Evolutionary conservation across 2,329 filamentous ascomycete species (phyloP).

Genomic region (Bipolaris gigantea): DNA sequence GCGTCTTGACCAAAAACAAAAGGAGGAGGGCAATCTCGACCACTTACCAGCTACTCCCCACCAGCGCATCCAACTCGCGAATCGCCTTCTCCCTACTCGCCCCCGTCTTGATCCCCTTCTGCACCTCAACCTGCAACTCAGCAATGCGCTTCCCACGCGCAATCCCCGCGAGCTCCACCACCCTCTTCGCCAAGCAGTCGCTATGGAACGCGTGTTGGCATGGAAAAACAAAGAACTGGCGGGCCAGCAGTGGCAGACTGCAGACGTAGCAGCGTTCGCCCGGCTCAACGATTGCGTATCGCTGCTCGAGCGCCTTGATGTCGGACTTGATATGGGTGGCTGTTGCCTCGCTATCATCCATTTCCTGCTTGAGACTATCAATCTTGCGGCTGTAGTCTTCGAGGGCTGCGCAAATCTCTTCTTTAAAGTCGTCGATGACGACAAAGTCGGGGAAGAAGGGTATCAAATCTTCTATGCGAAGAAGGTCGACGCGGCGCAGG

Average conservation of each 20-base stretch:
- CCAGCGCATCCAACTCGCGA: slow-evolving; percentile 85
- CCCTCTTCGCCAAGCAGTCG: slow-evolving; percentile 84
- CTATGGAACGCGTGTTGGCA: slow-evolving; percentile 98
- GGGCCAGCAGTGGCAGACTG: slow-evolving; percentile 77
- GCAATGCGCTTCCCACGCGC: slow-evolving; percentile 77
- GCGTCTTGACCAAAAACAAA: not conserved
- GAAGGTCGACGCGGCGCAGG: slow-evolving; percentile 83
- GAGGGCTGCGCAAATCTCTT: slow-evolving; percentile 91
- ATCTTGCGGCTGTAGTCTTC: slow-evolving; percentile 94
- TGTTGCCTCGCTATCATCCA: slow-evolving; percentile 91
- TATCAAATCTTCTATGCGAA: slow-evolving; percentile 94
- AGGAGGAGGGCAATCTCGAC: not conserved
- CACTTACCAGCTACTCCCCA: slow-evolving; percentile 83
- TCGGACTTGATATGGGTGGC: slow-evolving; percentile 89
- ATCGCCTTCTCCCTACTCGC: slow-evolving; percentile 79
- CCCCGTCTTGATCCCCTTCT: slow-evolving; percentile 70
- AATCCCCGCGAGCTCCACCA: slow-evolving; percentile 78
- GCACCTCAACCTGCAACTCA: slow-evolving; percentile 82
- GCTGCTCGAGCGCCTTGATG: slow-evolving; percentile 79
- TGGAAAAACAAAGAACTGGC: slow-evolving; percentile 97
- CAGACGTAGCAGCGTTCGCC: slow-evolving; percentile 94
- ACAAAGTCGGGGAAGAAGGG: slow-evolving; percentile 99
- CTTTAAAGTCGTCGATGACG: slow-evolving; percentile 98
- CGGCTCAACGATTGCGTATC: slow-evolving; percentile 95
- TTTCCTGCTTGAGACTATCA: slow-evolving; percentile 83